Base-by-base conservation (phyloP, 2,329 filamentous ascomycete species). In the Orbilia oligospora region DNA sequence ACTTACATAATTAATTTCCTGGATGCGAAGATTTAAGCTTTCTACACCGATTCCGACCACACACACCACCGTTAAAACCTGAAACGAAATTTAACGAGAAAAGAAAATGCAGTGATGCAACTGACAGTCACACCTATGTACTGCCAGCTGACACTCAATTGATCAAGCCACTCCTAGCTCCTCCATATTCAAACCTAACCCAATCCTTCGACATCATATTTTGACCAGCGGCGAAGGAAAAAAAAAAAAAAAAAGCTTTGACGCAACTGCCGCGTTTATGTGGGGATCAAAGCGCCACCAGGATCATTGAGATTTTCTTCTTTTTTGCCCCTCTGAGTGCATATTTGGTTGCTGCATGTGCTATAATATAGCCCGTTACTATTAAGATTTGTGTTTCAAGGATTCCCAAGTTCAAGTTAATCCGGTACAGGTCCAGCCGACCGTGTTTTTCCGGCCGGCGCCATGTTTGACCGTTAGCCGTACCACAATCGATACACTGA, bases 201-300 rank as follows among this genome's bases (percentile, higher is more conserved):
- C n/a, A 24, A 61, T 4, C 18, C 20, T 20, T 44, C 18, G 14
- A 44, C 9, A 27, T 44, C 53, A 38, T 48, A 3, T 30, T 22
- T 48, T 33, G 61, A 48, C 22, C 38, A 44, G 16, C 3, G 27
- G 6, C 27, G 6, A 5, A 24, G 9, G 51, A 36, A 36, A 36
- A 56, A 41, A 61, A 24, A 41, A 41, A 44, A 33, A 44, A 48
- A 41, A 58, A 67, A 8, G 55, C 55, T 76, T 76, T 69, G 72
- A 70, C 72, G 66, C 72, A 70, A 53, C 56, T 76, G 56, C 56
- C 72, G 72, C 72, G 65, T 64, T 24, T 70, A 70, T 41, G 72
- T 70, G 56, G 65, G 36, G 56, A 76, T 76, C 72, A 70, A 70
- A 76, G 72, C 72, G 66, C 65, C 56, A 24, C n/a, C 10, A 55